These are phyloP conservation scores for Schoenoplectus tabernaemontani DNA, from an alignment of 202 grass and related monocot species.

Conservation along the genomic window DNA sequence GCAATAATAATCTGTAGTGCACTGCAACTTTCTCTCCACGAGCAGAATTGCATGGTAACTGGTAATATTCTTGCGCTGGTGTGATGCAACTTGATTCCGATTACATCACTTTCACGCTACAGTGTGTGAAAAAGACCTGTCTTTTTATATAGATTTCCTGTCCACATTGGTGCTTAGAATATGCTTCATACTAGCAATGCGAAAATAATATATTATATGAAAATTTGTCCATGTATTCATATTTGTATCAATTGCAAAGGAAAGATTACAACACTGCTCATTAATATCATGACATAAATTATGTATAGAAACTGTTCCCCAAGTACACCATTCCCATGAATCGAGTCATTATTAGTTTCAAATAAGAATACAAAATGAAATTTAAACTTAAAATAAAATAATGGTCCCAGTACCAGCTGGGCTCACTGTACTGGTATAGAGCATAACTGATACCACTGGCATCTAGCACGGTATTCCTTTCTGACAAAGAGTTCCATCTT, in stretches of 20 bases:
- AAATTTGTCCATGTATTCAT: background rate
- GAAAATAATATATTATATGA: background rate
- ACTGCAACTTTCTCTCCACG: background rate
- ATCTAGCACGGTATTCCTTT: background rate
- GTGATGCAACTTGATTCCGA: slow-evolving; percentile 6
- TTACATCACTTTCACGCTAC: slow-evolving; percentile 11
- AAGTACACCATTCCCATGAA: background rate
- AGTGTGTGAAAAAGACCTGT: background rate
- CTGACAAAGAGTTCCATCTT: background rate
- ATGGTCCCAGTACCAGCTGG: slow-evolving; percentile 7
- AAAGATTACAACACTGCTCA: background rate
- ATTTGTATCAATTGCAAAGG: background rate
- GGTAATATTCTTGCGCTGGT: slow-evolving; percentile 7
- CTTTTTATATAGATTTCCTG: slow-evolving; percentile 8
- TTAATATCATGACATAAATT: background rate
- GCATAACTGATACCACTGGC: background rate
- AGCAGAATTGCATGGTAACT: slow-evolving; percentile 7
- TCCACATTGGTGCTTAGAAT: background rate
- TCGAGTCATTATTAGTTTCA: background rate
- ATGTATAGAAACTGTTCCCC: background rate
- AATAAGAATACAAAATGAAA: background rate
- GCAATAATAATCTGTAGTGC: slow-evolving; percentile 4
- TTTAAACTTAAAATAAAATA: background rate
- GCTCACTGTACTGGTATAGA: slow-evolving; percentile 5
- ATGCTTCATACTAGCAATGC: background rate